Conservation (phyloP, 108 stramenopile species). For the Fragilaria crotonensis region DNA sequence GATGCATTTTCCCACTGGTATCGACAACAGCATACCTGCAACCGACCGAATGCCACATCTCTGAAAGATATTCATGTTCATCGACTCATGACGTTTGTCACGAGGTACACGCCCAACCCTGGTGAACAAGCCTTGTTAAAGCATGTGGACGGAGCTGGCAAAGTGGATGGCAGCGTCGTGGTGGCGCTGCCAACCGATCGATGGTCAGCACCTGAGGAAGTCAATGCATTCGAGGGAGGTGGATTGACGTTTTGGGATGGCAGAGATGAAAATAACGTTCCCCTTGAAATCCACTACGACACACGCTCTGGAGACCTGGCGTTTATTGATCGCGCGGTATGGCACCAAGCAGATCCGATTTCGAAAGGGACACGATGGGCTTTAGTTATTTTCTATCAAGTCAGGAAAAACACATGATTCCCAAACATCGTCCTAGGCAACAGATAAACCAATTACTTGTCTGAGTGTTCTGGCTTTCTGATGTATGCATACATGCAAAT, state of each 20-base stretch:
- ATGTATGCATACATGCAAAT: too few species aligned
- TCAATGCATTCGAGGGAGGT: constrained; percentile 71
- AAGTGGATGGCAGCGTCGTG: constrained; percentile 79
- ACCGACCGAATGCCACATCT: constrained; percentile 18
- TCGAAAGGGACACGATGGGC: constrained; percentile 88
- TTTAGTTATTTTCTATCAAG: constrained; percentile 84
- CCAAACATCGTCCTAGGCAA: too few species aligned
- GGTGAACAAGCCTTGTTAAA: constrained; percentile 84
- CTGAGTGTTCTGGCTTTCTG: too few species aligned
- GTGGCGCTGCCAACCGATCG: constrained; percentile 81
- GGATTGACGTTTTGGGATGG: constrained; percentile 89
- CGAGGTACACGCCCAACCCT: constrained; percentile 80
- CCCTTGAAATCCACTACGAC: constrained; percentile 68
- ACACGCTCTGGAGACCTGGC: constrained; percentile 82
- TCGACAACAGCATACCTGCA: constrained; percentile 77
- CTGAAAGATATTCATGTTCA: constrained; percentile 21
- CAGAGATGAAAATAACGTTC: constrained; percentile 23
- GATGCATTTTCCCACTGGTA: constrained; percentile 71
- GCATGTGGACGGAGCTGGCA: constrained; percentile 87
- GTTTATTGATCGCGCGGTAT: constrained; percentile 77
- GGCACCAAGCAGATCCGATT: constrained; percentile 86
- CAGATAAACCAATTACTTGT: too few species aligned
- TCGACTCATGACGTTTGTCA: constrained; percentile 87
- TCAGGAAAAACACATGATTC: too few species aligned
- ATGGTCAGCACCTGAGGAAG: constrained; percentile 63